Evolutionary conservation across 371 early-diverging fungal species (phyloP), one percentile per base, ranked within the genome.

Genomic region (Cokeromyces recurvatus): DNA sequence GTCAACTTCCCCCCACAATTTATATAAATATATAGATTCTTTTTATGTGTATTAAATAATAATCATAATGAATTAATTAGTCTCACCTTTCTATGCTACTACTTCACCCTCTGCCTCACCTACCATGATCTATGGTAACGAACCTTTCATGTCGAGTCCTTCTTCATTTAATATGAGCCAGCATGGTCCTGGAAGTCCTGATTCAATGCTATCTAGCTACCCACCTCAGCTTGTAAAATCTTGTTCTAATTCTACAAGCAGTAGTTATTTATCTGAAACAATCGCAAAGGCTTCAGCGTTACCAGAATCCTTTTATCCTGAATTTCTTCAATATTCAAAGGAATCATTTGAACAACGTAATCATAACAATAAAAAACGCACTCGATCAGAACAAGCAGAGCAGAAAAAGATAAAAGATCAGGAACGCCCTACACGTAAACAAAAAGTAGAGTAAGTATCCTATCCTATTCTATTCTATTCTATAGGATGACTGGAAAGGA

Each of bases 241-340:
- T 17, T 62, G 61, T 16, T 62, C 65, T 15, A 52, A 35, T 5
- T 48, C 58, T 10, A 34, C 35, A 9, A 34, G 14, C 35, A 34
- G 14, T n/a, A 45, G 57, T 38, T 66, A 57, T 39, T 51, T 66
- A 15, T 57, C 46, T 38, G 62, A 71, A 35, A 64, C 72, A 7
- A 59, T 71, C 31, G 71, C 67, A 38, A 71, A 64, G 46, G 67
- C 64, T 2, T 64, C 71, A 11, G 59, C 71, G 12, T 45, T 71
- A 15, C 71, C 71, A 5, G 71, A 71, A 27, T 66, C 71, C 12
- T 71, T 71, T 45, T 71, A 67, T 38, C 71, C 71, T 24, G 71
- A 71, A 44, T 71, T 71, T 38, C 53, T 67, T 16, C 68, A 71
- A 21, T 71, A 71, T 38, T 67, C 68, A 4, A 67, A 71, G 41